These are phyloP conservation scores for Mycena galericulata DNA, from an alignment of 768 basidiomycete species.

Conservation along the genomic window DNA sequence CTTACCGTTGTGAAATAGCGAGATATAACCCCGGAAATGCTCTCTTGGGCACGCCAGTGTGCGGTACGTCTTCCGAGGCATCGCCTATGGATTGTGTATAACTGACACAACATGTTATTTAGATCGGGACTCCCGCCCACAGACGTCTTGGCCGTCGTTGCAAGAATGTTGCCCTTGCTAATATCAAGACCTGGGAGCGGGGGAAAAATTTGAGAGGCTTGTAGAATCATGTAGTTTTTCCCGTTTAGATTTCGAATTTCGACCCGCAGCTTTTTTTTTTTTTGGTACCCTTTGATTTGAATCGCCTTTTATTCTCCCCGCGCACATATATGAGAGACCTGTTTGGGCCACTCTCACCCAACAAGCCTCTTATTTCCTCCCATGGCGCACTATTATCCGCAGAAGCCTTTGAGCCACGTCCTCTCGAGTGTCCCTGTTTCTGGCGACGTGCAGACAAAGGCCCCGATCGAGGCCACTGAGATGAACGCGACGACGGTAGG, in stretches of 20 bases:
- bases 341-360: too few relatives aligned
- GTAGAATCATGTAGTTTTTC: neutral
- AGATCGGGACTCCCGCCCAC: neutral
- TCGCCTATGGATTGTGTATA: neutral
- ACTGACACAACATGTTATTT: neutral
- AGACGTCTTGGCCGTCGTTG: neutral
- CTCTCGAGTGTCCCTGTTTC: neutral
- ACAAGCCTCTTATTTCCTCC: neutral
- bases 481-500: too few relatives aligned
- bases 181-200: neutral
- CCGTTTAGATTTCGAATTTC: neutral
- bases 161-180: neutral
- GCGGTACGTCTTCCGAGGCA: neutral
- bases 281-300: neutral
- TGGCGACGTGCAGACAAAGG: neutral
- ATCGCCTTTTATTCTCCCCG: neutral
- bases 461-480: neutral
- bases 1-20: too few relatives aligned
- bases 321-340: neutral
- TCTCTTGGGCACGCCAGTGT: neutral
- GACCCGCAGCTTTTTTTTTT: neutral
- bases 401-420: neutral
- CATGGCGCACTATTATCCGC: neutral
- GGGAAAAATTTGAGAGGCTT: constrained; percentile 1
- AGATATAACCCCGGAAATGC: too few relatives aligned